Percentiles rank a stretch among this genome's conserved stretches.
These are phyloP conservation scores for Rosa chinensis DNA, from an alignment of 306 rosid genomes.

Conservation along the genomic window DNA sequence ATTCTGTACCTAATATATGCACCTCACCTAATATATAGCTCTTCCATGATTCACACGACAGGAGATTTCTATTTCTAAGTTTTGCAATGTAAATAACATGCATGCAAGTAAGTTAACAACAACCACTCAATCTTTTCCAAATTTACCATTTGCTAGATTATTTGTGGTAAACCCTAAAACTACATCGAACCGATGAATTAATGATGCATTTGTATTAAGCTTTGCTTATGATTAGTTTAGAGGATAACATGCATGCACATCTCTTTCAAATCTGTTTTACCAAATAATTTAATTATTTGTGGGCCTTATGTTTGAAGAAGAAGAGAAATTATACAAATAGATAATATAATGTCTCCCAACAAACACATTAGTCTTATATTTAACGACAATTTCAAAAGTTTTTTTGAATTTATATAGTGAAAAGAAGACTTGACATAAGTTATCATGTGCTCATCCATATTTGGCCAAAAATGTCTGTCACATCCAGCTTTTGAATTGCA, in stretches of 20 bases:
- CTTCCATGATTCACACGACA: neutral
- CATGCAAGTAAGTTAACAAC: conserved; percentile 7
- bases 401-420: neutral
- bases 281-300: conserved; percentile 15
- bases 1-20: conserved; percentile 26
- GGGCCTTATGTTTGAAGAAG: conserved; percentile 12
- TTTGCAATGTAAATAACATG: neutral
- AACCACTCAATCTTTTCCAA: conserved; percentile 1
- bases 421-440: neutral
- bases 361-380: neutral
- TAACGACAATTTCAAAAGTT: neutral
- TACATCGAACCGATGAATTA: neutral
- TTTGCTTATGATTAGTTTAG: neutral
- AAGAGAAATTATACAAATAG: neutral
- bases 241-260: conserved; percentile 5
- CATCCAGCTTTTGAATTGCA: neutral
- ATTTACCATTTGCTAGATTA: neutral
- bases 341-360: conserved; percentile 8
- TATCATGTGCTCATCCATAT: neutral
- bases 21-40: neutral
- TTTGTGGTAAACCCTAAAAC: neutral
- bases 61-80: neutral
- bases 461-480: conserved; percentile 18
- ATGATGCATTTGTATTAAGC: neutral
- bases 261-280: neutral